Evolutionary conservation across 2,329 filamentous ascomycete genomes (phyloP), one percentile per base, ranked within the genome.

Genomic region (Aspergillus niger): DNA sequence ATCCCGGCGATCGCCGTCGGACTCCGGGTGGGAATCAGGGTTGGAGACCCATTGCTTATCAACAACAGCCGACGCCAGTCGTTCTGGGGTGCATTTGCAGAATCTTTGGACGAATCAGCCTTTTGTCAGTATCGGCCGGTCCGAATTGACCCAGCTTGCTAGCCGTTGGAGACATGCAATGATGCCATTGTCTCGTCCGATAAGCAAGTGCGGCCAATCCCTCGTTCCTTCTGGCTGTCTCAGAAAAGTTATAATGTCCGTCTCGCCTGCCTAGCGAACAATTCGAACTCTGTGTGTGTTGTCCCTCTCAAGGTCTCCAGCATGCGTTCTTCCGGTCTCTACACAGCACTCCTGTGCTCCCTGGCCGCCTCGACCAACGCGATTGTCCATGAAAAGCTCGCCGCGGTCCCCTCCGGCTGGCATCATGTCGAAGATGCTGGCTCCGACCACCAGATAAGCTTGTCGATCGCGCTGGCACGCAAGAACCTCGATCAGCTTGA

Each of bases 401-500:
- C 53, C 1, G 39, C 53, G n/a, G 39, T 55, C n/a, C 53, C 53
- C 10, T 20, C n/a, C 4, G 43, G 53, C 26, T 55, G 53, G 53
- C 39, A 20, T 13, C 24, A 55, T 8, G n/a, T 55, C 8, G 55
- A 62, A 11, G 56, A 60, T 22, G 64, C 70, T 13, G 57, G 61
- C 0, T 52, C 57, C 10, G 36, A 44, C 11, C 58, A 66, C 59
- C 62, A 64, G 2, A 63, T 59, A 24, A 65, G 60, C 11, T 58
- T 69, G 39, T 68, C 65, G 15, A 69, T 70, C 58, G 69, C 67
- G 0, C 51, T 72, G 51, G 63, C 54, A 8, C 63, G 64, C 51
- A 62, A 67, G 63, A 74, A 71, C 60, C 67, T 75, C 5, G 72
- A 76, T 41, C 70, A 72, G 44, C 74, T 81, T 13, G 74, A 80